phyloP scores from a whole-genome alignment of 164 flowering plant species.

The Buxus sempervirens region DNA sequence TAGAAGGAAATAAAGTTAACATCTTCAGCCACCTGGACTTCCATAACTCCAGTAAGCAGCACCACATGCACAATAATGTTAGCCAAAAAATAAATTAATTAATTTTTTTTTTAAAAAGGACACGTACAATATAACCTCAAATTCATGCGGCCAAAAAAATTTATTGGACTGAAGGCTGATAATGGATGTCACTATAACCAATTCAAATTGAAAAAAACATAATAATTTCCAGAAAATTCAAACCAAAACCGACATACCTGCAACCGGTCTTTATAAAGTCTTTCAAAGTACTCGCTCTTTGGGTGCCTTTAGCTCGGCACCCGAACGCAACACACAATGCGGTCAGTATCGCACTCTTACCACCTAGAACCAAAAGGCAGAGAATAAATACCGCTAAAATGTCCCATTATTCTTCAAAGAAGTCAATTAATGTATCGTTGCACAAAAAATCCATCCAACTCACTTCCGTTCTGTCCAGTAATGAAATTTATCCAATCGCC shows the following conservation, averaged over 20 bases:
- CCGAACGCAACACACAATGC: conserved; percentile 90
- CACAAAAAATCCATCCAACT: conserved; percentile 13
- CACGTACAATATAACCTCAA: background rate
- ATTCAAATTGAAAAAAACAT: background rate
- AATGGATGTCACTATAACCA: background rate
- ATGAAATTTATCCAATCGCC: conserved; percentile 81
- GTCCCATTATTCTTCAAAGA: background rate
- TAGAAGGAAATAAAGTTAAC: no score
- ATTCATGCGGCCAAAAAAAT: background rate
- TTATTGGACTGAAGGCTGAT: background rate
- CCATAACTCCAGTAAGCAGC: no score
- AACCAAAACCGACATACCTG: conserved; percentile 41
- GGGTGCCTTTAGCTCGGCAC: conserved; percentile 71
- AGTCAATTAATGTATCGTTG: background rate
- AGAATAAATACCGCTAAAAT: background rate
- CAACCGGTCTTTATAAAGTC: conserved; percentile 92
- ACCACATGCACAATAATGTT: no score
- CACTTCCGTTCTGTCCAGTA: conserved; percentile 96
- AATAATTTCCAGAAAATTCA: background rate
- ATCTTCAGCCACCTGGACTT: no score
- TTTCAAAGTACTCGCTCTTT: conserved; percentile 75
- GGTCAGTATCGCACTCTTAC: conserved; percentile 88
- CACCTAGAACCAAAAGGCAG: conserved; percentile 42
- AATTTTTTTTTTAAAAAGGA: no score
- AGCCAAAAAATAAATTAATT: no score